These are phyloP conservation scores for Clavispora phyllophila DNA, from an alignment of 805 yeast species.

Conservation along the genomic window DNA sequence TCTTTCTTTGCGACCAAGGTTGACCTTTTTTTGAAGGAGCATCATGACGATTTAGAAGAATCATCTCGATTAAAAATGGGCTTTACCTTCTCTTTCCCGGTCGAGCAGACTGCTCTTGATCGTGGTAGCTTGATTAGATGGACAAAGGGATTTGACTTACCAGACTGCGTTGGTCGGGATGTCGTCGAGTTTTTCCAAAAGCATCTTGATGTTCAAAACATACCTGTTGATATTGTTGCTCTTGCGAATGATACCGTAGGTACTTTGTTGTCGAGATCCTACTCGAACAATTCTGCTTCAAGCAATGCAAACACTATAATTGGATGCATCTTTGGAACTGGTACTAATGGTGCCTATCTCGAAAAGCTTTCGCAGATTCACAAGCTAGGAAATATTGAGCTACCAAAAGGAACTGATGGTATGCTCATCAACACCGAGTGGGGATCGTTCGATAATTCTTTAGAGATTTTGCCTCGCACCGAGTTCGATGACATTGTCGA, in stretches of 20 bases:
- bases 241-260: conserved; percentile 96
- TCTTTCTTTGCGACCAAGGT: conserved; percentile 70
- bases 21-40: conserved; percentile 55
- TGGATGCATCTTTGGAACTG: conserved; percentile 95
- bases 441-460: conserved; percentile 93
- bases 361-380: conserved; percentile 71
- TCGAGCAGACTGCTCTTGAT: conserved; percentile 74
- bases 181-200: conserved; percentile 69
- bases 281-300: conserved; percentile 57
- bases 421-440: conserved; percentile 96
- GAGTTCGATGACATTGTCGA: conserved; percentile 73
- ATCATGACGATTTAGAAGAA: conserved; percentile 48
- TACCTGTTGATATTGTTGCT: conserved; percentile 75
- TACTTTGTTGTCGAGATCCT: conserved; percentile 82
- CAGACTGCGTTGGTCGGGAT: conserved; percentile 81
- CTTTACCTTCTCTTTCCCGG: conserved; percentile 92
- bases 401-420: conserved; percentile 35
- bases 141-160: conserved; percentile 92
- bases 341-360: conserved; percentile 93
- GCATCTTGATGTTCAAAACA: conserved; percentile 53
- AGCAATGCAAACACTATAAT: conserved; percentile 71
- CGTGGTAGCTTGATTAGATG: conserved; percentile 84
- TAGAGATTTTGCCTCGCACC: conserved; percentile 70
- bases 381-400: conserved; percentile 48
- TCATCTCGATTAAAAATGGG: conserved; percentile 60